Evolutionary conservation across 306 rosid genomes (phyloP), one percentile per base, ranked within the genome.

Genomic region (Medicago arabica): DNA sequence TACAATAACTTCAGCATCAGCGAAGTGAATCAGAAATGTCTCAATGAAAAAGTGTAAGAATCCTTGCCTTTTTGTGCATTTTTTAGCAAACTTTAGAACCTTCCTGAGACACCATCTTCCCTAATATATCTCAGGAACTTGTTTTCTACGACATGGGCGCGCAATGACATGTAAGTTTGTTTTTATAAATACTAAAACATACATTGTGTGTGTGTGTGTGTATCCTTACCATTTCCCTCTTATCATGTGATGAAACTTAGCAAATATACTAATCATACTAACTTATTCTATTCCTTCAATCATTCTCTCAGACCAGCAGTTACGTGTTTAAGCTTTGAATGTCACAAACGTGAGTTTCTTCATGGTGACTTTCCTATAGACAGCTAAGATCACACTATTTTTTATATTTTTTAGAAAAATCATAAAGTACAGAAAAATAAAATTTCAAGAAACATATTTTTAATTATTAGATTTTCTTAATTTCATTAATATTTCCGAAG

Each of bases 1-100:
- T 91, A 85, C 60, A 91, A 91, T 74, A 82, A 82, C 72, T 80
- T 91, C 59, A 81, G 81, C 46, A 9, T 13, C 5, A 70, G 9
- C 58, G 41, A 71, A 23, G 72, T 18, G 44, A 74, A 16, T 12
- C 41, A 17, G 19, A 11, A 43, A 68, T 91, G 96, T 78, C 60
- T 54, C 36, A 3, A 28, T 4, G 75, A 62, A 59, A 72, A 28
- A 2, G 67, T 77, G 96, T 91, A 87, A 88, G 96, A 71, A 55
- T 40, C 9, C 57, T 46, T 69, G 25, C 21, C 60, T 41, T 23
- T 73, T 9, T 15, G 23, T 62, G 21, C 46, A 34, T 62, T 71
- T 51, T 12, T 61, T 72, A 43, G 44, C 6, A 76, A 67, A 2
- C 28, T 44, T 17, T 41, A 16, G 60, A 59, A 41, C 12, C 43